These are phyloP conservation scores for Dictyostelium brefeldianum DNA, from an alignment of 78 protist species.

Conservation along the genomic window DNA sequence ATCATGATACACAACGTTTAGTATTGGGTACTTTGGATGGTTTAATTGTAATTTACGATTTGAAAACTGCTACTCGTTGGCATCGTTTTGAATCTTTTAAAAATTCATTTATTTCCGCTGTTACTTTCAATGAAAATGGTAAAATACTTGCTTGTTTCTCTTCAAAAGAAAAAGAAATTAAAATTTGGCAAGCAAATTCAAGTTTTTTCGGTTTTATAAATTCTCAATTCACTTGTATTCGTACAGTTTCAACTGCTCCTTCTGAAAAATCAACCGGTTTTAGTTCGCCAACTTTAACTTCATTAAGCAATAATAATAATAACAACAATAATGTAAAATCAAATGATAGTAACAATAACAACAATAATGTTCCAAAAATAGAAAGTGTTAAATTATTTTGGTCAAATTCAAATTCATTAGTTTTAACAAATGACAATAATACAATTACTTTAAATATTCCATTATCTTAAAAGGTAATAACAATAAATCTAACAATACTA, in stretches of 20 bases:
- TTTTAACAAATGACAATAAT: slow-evolving; percentile 43
- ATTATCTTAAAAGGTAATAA: not conserved
- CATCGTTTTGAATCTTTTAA: slow-evolving; percentile 79
- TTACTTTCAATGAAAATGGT: slow-evolving; percentile 67
- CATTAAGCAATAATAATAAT: not conserved
- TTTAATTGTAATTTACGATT: slow-evolving; percentile 84
- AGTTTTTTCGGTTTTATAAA: slow-evolving; percentile 54
- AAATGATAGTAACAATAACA: not conserved
- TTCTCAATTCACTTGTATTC: slow-evolving; percentile 44
- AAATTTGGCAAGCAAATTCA: slow-evolving; percentile 61
- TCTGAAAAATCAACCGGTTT: slow-evolving; percentile 3
- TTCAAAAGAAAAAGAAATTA: slow-evolving; percentile 42
- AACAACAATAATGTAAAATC: not conserved
- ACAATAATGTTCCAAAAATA: slow-evolving; percentile 20
- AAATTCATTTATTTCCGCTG: slow-evolving; percentile 31
- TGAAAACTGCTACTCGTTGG: slow-evolving; percentile 90
- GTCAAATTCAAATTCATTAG: slow-evolving; percentile 8
- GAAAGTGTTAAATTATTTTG: slow-evolving; percentile 51
- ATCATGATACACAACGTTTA: slow-evolving; percentile 87
- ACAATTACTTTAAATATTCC: slow-evolving; percentile 18
- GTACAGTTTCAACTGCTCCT: slow-evolving; percentile 5
- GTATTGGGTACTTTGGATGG: slow-evolving; percentile 90
- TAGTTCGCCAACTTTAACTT: not conserved
- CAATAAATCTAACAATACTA: not conserved
- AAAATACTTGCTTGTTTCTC: slow-evolving; percentile 59